Conservation (phyloP, 1,284 basidiomycete genomes). For the Takashimella koratensis region DNA sequence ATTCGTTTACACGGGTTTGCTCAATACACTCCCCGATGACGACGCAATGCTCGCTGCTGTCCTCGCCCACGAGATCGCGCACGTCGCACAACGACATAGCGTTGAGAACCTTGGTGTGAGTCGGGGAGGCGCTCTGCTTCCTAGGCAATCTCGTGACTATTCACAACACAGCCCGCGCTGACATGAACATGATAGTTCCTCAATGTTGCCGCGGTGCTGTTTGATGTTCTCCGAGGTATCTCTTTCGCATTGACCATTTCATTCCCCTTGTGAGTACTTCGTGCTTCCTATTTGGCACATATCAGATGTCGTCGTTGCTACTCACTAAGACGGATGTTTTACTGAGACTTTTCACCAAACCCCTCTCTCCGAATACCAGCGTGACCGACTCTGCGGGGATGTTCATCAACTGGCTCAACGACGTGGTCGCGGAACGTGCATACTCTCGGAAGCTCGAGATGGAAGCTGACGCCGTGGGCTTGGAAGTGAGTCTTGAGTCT, state of each 20-base stretch:
- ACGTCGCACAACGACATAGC: conserved; percentile 53
- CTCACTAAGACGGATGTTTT: background rate
- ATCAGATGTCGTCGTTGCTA: background rate
- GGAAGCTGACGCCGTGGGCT: conserved; percentile 54
- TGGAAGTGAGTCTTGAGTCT: conserved; percentile 42
- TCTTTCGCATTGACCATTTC: conserved; percentile 54
- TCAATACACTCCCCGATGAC: conserved; percentile 49
- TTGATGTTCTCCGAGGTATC: conserved; percentile 54
- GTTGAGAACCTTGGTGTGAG: conserved; percentile 53
- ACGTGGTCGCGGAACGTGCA: conserved; percentile 52
- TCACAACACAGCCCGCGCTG: background rate
- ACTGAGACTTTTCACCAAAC: background rate
- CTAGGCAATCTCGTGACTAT: background rate
- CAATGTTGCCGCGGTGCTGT: conserved; percentile 52
- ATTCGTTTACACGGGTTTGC: conserved; percentile 54
- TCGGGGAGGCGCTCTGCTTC: too few relatives aligned
- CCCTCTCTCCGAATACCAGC: conserved; percentile 20
- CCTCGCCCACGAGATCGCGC: conserved; percentile 53
- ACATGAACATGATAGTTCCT: conserved; percentile 43
- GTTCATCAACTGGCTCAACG: conserved; percentile 53
- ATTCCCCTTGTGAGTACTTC: conserved; percentile 49
- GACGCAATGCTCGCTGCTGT: conserved; percentile 53
- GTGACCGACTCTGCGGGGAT: conserved; percentile 52
- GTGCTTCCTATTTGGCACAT: background rate
- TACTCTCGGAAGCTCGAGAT: conserved; percentile 55